These are phyloP conservation scores for Quaeritorhiza haematococci DNA, from an alignment of 371 early-diverging fungal species.

Conservation along the genomic window DNA sequence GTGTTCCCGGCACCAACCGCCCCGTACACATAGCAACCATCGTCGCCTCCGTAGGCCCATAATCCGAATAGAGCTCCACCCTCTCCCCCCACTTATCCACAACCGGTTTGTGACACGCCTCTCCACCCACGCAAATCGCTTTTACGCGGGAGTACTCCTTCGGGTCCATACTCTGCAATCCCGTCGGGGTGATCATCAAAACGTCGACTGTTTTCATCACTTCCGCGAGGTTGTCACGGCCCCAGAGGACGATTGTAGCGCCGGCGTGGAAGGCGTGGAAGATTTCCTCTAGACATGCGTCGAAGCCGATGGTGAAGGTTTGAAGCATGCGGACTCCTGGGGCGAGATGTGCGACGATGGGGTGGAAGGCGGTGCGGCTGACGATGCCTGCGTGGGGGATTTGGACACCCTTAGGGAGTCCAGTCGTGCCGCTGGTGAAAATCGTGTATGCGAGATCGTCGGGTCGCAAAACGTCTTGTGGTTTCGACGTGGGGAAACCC, in stretches of 20 bases:
- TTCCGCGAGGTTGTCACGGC: too few relatives aligned
- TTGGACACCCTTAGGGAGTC: constrained; percentile 45
- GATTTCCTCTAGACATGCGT: constrained; percentile 19
- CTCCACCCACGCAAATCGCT: constrained; percentile 12
- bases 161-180: too few relatives aligned
- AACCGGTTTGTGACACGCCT: constrained; percentile 12
- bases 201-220: too few relatives aligned
- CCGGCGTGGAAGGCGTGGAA: constrained; percentile 11
- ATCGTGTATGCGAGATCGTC: constrained; percentile 23
- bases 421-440: constrained; percentile 51
- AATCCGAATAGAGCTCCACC: constrained; percentile 5
- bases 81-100: constrained; percentile 21
- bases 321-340: constrained; percentile 6
- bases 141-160: constrained; percentile 10
- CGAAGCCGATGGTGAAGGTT: constrained; percentile 17
- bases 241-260: constrained; percentile 18
- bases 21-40: neutral
- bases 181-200: too few relatives aligned
- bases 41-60: constrained; percentile 13
- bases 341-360: neutral
- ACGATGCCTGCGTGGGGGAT: constrained; percentile 24
- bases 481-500: too few relatives aligned
- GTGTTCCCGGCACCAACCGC: neutral
- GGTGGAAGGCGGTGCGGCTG: constrained; percentile 7
- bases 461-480: too few relatives aligned